phyloP scores from a whole-genome alignment of 768 basidiomycete species.

The Amanita pseudoporphyria region DNA sequence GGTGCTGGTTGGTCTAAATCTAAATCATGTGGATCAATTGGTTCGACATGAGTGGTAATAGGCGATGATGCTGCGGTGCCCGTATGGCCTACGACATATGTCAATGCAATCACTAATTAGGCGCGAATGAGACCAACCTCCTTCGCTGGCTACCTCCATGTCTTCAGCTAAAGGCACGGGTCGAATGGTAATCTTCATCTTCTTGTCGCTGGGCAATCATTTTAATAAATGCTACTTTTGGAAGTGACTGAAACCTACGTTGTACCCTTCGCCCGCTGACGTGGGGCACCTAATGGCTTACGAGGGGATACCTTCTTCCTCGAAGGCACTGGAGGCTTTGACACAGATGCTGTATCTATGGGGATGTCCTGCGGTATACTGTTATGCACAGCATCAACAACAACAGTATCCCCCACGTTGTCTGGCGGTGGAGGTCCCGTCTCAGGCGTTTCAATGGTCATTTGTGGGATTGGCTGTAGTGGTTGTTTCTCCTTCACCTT shows the following conservation, averaged over 20 bases:
- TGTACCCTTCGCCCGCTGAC: constrained; percentile 24
- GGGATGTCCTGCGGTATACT: constrained; percentile 3
- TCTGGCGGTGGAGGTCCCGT: constrained; percentile 7
- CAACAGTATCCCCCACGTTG: constrained; percentile 1
- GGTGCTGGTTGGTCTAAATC: constrained; percentile 36
- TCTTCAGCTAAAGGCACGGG: constrained; percentile 38
- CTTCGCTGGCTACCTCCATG: constrained; percentile 49
- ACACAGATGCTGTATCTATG: constrained; percentile 4
- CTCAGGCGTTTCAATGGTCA: constrained; percentile 22
- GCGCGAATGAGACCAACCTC: constrained; percentile 20
- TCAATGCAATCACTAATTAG: constrained; percentile 8
- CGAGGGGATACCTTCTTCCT: constrained; percentile 43
- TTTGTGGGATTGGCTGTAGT: constrained; percentile 26
- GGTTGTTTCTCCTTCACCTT: constrained; percentile 34
- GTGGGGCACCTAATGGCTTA: constrained; percentile 30
- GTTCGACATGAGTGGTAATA: constrained; percentile 31
- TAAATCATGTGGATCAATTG: constrained; percentile 31
- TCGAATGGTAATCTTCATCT: constrained; percentile 21
- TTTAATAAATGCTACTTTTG: constrained; percentile 5
- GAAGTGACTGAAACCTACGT: constrained; percentile 20
- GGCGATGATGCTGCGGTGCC: constrained; percentile 72
- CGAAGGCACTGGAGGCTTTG: constrained; percentile 26
- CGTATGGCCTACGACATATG: constrained; percentile 36
- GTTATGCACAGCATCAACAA: background rate
- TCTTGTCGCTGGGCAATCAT: constrained; percentile 11